Percentiles rank a stretch among this genome's conserved stretches.
These are phyloP conservation scores for Tillandsia leiboldiana DNA, from an alignment of 176 grass and related monocot genomes.

Conservation along the genomic window DNA sequence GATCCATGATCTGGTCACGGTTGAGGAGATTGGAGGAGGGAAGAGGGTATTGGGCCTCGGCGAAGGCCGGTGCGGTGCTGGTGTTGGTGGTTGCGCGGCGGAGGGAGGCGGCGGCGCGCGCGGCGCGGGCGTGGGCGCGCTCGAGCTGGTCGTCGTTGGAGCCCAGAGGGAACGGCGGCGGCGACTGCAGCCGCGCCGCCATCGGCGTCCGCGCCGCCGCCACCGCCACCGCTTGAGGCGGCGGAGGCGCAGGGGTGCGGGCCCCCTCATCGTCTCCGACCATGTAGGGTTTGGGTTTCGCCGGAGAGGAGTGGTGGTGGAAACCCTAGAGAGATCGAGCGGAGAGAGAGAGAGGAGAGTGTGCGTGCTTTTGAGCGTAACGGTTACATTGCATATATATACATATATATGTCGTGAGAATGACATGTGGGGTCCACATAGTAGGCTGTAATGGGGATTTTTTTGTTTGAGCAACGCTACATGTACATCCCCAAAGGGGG, in stretches of 20 bases:
- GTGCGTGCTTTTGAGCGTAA: no score
- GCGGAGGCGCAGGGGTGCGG: conserved; percentile 7
- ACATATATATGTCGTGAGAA: no score
- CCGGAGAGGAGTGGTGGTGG: not conserved
- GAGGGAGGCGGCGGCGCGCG: conserved; percentile 44
- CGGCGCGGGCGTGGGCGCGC: conserved; percentile 65
- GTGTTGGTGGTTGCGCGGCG: conserved; percentile 34
- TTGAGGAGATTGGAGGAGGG: conserved; percentile 42
- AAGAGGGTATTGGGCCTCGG: not conserved
- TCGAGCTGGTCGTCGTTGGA: conserved; percentile 89
- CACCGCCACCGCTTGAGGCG: conserved; percentile 11
- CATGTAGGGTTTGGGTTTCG: not conserved
- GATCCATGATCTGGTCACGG: conserved; percentile 77
- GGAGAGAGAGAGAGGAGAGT: no score
- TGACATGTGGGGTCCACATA: no score
- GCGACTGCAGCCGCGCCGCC: conserved; percentile 49
- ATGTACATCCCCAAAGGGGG: no score
- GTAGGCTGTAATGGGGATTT: no score
- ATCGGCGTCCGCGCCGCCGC: conserved; percentile 19
- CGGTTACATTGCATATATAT: no score
- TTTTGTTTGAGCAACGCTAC: no score
- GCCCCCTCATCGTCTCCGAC: not conserved
- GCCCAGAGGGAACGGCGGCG: conserved; percentile 50
- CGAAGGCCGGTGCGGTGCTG: conserved; percentile 11
- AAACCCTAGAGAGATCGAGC: no score